These are phyloP conservation scores for Nevesoporus exiguus DNA, from an alignment of 768 basidiomycete species.

Conservation along the genomic window DNA sequence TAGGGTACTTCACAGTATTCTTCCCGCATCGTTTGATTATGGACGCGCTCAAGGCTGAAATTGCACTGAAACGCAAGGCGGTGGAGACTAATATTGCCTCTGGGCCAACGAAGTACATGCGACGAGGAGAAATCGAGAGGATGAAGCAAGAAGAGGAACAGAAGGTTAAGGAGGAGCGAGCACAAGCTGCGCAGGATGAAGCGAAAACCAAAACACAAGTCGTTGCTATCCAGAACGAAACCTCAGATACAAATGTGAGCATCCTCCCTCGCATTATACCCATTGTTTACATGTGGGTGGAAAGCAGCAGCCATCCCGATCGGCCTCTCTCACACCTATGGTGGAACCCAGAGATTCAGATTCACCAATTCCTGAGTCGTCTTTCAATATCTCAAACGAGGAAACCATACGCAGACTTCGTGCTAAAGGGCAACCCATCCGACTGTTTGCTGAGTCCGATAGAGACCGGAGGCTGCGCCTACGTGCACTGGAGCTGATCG, in stretches of 20 bases:
- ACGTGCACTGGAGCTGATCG: slow-evolving; percentile 91
- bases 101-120: slow-evolving; percentile 84
- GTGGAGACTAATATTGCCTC: slow-evolving; percentile 43
- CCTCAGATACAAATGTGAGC: slow-evolving; percentile 44
- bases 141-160: slow-evolving; percentile 47
- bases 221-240: slow-evolving; percentile 21
- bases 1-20: background rate
- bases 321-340: slow-evolving; percentile 39
- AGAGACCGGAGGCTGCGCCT: slow-evolving; percentile 88
- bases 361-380: slow-evolving; percentile 37
- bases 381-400: slow-evolving; percentile 90
- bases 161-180: slow-evolving; percentile 28
- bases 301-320: slow-evolving; percentile 45
- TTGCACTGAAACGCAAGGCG: slow-evolving; percentile 82
- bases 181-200: slow-evolving; percentile 34
- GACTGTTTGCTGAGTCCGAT: slow-evolving; percentile 93
- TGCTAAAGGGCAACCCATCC: slow-evolving; percentile 89
- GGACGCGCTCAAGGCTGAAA: slow-evolving; percentile 89
- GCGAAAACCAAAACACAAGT: slow-evolving; percentile 14
- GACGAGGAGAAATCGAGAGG: slow-evolving; percentile 84
- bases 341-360: slow-evolving; percentile 34
- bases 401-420: slow-evolving; percentile 89
- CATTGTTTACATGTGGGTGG: slow-evolving; percentile 40
- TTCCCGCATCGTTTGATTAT: slow-evolving; percentile 38
- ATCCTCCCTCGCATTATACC: slow-evolving; percentile 1